Percentiles rank a stretch among this genome's conserved stretches.
phyloP scores from a whole-genome alignment of 768 basidiomycete genomes.

The Megacollybia marginata region DNA sequence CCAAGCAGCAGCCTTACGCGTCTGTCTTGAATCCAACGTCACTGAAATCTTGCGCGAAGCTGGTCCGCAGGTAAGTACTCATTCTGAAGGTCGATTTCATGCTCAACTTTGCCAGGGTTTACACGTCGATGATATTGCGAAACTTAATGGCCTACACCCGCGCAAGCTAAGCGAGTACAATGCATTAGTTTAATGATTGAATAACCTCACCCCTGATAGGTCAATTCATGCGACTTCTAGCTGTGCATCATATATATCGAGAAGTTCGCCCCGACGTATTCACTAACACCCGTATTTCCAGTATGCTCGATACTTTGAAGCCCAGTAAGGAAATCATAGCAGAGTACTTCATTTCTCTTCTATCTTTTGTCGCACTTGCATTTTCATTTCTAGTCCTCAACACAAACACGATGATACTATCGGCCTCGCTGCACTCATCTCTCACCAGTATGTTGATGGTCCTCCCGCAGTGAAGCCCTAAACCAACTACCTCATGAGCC shows the following conservation, averaged over 20 bases:
- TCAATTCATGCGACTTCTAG: background rate
- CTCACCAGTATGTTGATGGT: conserved; percentile 9
- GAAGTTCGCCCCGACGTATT: conserved; percentile 19
- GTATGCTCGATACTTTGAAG: conserved; percentile 13
- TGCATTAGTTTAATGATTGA: background rate
- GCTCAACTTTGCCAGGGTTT: background rate
- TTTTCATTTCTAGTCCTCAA: conserved; percentile 5
- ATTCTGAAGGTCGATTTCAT: background rate
- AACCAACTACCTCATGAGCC: conserved; percentile 4
- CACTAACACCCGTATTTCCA: conserved; percentile 18
- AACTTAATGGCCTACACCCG: background rate
- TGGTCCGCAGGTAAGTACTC: background rate
- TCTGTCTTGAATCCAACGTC: background rate
- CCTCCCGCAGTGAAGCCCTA: background rate
- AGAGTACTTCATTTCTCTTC: conserved; percentile 5
- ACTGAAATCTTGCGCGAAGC: background rate
- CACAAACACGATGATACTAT: conserved; percentile 12
- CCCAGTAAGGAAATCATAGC: conserved; percentile 5
- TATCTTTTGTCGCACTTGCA: background rate
- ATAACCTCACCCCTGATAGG: background rate
- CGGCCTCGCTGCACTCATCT: conserved; percentile 15
- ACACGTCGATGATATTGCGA: background rate
- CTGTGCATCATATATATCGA: conserved; percentile 14
- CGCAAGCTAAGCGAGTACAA: background rate
- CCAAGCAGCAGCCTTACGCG: background rate